A percentile compares a stretch with the other conserved stretches of the same genome.
phyloP scores from a whole-genome alignment of 2,329 filamentous ascomycete species.

The Neofusicoccum parvum region DNA sequence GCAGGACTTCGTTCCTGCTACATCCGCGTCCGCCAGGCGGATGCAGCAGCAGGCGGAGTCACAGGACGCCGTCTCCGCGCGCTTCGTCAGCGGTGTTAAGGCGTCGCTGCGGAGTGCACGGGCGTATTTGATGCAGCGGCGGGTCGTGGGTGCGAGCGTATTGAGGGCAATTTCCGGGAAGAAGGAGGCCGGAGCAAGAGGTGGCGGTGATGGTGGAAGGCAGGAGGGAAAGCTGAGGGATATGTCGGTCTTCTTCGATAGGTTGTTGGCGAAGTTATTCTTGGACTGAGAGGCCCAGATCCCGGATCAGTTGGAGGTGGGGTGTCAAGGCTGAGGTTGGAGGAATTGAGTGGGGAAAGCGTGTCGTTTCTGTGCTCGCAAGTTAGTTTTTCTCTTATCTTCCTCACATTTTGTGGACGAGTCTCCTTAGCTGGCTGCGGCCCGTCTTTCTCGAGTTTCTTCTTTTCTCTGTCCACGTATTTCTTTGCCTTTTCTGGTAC shows the following conservation, averaged over 20 bases:
- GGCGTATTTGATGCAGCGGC: conserved; percentile 25
- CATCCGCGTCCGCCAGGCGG: not conserved
- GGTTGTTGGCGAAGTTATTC: conserved; percentile 38
- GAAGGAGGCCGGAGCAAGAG: too few relatives aligned
- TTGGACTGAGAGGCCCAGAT: conserved; percentile 14
- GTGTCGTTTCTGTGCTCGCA: too few relatives aligned
- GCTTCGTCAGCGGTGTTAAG: conserved; percentile 35
- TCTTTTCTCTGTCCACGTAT: not conserved
- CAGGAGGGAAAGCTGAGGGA: conserved; percentile 22
- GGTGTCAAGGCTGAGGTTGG: not conserved
- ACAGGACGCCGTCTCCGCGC: not conserved
- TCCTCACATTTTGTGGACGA: too few relatives aligned
- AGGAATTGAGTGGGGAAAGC: too few relatives aligned
- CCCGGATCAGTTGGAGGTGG: not conserved
- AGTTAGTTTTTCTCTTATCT: too few relatives aligned
- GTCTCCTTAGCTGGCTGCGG: not conserved
- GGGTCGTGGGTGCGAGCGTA: conserved; percentile 26
- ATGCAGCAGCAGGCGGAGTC: not conserved
- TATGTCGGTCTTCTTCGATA: conserved; percentile 42
- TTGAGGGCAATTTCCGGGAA: conserved; percentile 20
- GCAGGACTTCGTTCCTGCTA: not conserved
- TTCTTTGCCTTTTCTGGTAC: too few relatives aligned
- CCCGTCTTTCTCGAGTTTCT: not conserved
- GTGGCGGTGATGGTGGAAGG: too few relatives aligned
- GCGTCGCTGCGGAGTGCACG: conserved; percentile 27